Percentiles rank a stretch among this genome's conserved stretches.
These are phyloP conservation scores for Ascosphaera apis DNA, from an alignment of 2,329 filamentous ascomycete species.

Conservation along the genomic window DNA sequence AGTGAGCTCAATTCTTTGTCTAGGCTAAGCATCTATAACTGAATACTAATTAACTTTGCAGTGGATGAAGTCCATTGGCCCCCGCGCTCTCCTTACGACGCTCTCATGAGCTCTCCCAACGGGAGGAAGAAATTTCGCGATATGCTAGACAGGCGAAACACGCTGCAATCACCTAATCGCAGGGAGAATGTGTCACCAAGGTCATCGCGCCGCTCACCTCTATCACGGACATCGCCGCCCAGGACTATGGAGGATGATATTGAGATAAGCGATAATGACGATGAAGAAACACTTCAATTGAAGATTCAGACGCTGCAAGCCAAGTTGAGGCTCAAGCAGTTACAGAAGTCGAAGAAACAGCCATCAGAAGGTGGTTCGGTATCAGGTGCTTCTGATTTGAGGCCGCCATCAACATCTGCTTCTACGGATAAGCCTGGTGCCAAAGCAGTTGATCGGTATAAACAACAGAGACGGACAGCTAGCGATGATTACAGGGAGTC, in stretches of 20 bases:
- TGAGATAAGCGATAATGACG: conserved; percentile 34
- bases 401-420: conserved; percentile 6
- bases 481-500: conserved; percentile 7
- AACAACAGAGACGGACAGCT: conserved; percentile 4
- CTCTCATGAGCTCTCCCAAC: conserved; percentile 45
- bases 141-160: conserved; percentile 41
- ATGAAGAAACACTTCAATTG: conserved; percentile 73
- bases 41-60: no score
- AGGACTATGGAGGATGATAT: conserved; percentile 6
- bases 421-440: background rate
- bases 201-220: conserved; percentile 14
- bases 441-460: background rate
- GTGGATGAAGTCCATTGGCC: conserved; percentile 25
- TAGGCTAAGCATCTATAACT: no score
- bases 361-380: conserved; percentile 11
- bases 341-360: conserved; percentile 41
- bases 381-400: conserved; percentile 6
- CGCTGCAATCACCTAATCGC: conserved; percentile 43
- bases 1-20: no score
- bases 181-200: conserved; percentile 22
- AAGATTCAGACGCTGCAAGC: conserved; percentile 78
- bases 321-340: conserved; percentile 61
- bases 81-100: conserved; percentile 38
- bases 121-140: conserved; percentile 55
- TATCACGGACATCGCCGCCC: conserved; percentile 3